phyloP scores from a whole-genome alignment of 1,284 basidiomycete genomes.

The Ustilago tritici region DNA sequence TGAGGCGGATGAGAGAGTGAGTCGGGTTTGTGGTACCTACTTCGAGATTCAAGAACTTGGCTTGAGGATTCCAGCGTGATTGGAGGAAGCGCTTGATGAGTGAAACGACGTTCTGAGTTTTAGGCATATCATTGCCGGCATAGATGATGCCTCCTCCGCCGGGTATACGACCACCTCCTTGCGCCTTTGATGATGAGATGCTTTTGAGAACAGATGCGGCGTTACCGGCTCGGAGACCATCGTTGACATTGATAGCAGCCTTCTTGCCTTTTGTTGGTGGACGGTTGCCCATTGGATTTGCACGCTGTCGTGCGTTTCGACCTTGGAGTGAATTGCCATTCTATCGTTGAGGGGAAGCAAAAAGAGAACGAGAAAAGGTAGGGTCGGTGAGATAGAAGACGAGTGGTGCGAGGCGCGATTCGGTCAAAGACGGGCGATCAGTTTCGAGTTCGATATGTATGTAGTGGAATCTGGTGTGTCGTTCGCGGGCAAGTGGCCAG shows the following conservation, averaged over 20 bases:
- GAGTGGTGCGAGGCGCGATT: neutral
- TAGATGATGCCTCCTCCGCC: slow-evolving; percentile 47
- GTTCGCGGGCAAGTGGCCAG: neutral
- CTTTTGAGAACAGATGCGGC: slow-evolving; percentile 42
- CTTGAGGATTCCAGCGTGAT: slow-evolving; percentile 58
- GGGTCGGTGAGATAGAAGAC: neutral
- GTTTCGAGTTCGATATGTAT: slow-evolving; percentile 1
- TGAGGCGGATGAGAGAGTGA: neutral
- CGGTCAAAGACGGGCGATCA: slow-evolving; percentile 3
- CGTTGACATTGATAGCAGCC: slow-evolving; percentile 47
- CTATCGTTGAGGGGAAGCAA: slow-evolving; percentile 4
- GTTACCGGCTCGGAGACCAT: slow-evolving; percentile 45
- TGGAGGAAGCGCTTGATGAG: slow-evolving; percentile 59
- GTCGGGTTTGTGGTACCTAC: slow-evolving; percentile 18
- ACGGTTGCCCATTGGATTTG: slow-evolving; percentile 48
- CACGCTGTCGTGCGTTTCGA: slow-evolving; percentile 41
- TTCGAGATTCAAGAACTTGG: slow-evolving; percentile 80
- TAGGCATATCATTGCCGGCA: slow-evolving; percentile 45
- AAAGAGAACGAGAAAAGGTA: too few species aligned
- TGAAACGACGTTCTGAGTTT: slow-evolving; percentile 50
- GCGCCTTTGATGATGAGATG: slow-evolving; percentile 47
- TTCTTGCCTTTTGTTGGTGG: slow-evolving; percentile 35
- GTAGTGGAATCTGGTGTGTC: neutral
- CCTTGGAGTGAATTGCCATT: slow-evolving; percentile 33
- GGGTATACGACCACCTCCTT: slow-evolving; percentile 51